Base-by-base conservation (phyloP, 2,329 filamentous ascomycete genomes). In the Epichloe aotearoae region DNA sequence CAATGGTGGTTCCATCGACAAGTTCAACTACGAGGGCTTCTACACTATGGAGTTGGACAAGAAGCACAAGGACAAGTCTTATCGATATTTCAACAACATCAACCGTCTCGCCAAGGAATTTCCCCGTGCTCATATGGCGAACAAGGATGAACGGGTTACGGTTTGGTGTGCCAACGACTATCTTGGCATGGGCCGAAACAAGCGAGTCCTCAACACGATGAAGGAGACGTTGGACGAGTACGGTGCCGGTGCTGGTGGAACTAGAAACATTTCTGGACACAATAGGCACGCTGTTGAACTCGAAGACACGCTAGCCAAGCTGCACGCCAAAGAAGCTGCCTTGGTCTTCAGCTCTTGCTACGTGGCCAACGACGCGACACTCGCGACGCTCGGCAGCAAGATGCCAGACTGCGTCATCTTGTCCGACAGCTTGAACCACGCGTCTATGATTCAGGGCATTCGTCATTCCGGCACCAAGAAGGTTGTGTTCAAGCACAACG, bases 51-150 rank as follows among this genome's bases (percentile, higher is more conserved):
- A 98, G 68, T 72, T 98, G 59, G 88, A 96, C 61, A 97, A 96
- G 80, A 98, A 98, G 75, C 93, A 95, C 78, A 90, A 95, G 77
- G 93, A 98, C 77, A 97, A 96, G 74, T 96, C 90, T 49, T 98
- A 98, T 74, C 88, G 93, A 64, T 97, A 97, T 75, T 98, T 98
- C 76, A 98, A 98, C 78, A 98, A 98, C 75, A 98, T 98, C 81
- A 98, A 98, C 65, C 89, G 93, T 37, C 77, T 98, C 54, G 93
- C 93, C 58, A 88, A 93, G 72, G 88, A 97, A 57, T 98, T 98
- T 56, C 93, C 93, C 33, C 87, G 86, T 57, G 93, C 93, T 44
- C 93, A 98, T 69, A 95, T 94, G 77, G 79, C 86, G 15, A 82
- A 77, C 52, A 79, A 81, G 63, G 83, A 91, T 53, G 88, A 96